These are phyloP conservation scores for Hamigera avellanea DNA, from an alignment of 495 filamentous ascomycete genomes.

Conservation along the genomic window DNA sequence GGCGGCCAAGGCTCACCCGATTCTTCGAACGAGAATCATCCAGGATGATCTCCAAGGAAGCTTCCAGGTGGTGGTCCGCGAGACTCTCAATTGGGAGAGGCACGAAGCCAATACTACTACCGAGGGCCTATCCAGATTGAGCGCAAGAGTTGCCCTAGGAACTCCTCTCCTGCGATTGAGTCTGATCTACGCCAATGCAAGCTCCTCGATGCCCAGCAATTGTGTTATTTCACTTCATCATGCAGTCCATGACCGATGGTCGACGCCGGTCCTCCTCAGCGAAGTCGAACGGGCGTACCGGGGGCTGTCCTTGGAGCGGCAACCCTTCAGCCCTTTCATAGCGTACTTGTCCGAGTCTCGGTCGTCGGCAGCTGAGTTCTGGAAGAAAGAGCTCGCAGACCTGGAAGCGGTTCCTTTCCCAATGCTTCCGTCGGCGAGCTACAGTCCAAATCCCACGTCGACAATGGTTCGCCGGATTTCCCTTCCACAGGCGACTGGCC, in stretches of 20 bases:
- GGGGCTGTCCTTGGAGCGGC: background rate
- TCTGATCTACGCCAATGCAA: background rate
- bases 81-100: background rate
- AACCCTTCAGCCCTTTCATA: background rate
- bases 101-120: background rate
- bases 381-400: conserved; percentile 4
- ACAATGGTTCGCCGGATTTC: background rate
- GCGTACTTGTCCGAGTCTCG: background rate
- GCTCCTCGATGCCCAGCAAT: conserved; percentile 1
- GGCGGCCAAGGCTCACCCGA: conserved; percentile 14
- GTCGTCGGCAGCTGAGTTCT: conserved; percentile 6
- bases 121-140: background rate
- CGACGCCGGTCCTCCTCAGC: conserved; percentile 20
- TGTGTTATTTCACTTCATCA: conserved; percentile 44
- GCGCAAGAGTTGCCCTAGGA: conserved; percentile 6
- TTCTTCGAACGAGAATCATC: conserved; percentile 34
- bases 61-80: conserved; percentile 25
- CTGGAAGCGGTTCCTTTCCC: conserved; percentile 1
- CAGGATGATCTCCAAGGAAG: conserved; percentile 9
- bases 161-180: background rate
- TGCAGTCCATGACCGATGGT: conserved; percentile 50
- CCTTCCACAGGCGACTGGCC: background rate
- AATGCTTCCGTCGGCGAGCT: conserved; percentile 12
- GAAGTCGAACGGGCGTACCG: conserved; percentile 21
- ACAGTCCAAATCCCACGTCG: conserved; percentile 8